A percentile compares a stretch with the other conserved stretches of the same genome.
Evolutionary conservation across 768 basidiomycete species (phyloP).

Genomic region (Kwoniella newhampshirensis): DNA sequence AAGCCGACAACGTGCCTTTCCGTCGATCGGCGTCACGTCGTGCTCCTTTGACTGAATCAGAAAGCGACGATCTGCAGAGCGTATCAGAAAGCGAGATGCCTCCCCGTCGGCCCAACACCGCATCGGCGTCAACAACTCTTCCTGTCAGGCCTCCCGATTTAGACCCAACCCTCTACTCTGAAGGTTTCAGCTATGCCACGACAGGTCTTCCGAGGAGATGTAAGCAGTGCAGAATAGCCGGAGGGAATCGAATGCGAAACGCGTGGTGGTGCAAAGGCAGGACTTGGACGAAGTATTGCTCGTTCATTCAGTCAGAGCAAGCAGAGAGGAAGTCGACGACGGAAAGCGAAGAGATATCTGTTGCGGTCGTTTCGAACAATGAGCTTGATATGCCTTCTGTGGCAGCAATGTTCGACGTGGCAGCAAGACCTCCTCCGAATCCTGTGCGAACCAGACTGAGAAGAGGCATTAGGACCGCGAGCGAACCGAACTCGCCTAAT

Average conservation of each 20-base stretch:
- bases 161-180: conserved; percentile 3
- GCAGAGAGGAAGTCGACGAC: background rate
- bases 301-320: background rate
- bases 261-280: conserved; percentile 28
- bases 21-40: background rate
- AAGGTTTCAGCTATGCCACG: background rate
- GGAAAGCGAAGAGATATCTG: background rate
- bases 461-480: background rate
- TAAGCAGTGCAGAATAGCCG: conserved; percentile 9
- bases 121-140: background rate
- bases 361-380: background rate
- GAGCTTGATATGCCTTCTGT: background rate
- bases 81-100: background rate
- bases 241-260: conserved; percentile 2
- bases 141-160: conserved; percentile 1
- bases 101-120: background rate
- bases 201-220: conserved; percentile 11
- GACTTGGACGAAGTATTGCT: conserved; percentile 13
- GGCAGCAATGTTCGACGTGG: background rate
- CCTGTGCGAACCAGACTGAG: background rate
- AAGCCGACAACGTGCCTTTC: background rate
- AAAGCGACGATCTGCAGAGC: conserved; percentile 1
- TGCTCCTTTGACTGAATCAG: background rate
- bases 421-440: background rate
- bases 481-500: background rate